A percentile compares a stretch with the other conserved stretches of the same genome.
These are phyloP conservation scores for Omphalea diandra DNA, from an alignment of 441 rosid species.

Conservation along the genomic window DNA sequence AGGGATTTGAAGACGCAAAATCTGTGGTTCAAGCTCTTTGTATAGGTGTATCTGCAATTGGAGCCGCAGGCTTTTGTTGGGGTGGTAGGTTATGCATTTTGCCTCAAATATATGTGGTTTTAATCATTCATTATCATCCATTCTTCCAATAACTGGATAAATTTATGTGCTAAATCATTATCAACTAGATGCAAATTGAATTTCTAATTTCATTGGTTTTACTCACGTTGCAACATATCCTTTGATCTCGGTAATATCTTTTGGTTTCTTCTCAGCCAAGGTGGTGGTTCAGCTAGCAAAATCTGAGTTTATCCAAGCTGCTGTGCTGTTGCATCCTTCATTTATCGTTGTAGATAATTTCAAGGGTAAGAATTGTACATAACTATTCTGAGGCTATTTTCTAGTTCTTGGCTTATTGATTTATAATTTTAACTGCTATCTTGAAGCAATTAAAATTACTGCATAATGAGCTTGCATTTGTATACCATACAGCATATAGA, in stretches of 20 bases:
- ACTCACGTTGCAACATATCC: not conserved
- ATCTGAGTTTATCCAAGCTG: conserved; percentile 55
- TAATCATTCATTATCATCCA: not conserved
- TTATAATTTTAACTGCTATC: not conserved
- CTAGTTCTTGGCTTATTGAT: not conserved
- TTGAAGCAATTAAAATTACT: not conserved
- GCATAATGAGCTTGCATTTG: not conserved
- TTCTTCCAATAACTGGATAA: not conserved
- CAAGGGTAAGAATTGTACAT: conserved; percentile 44
- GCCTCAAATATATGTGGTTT: not conserved
- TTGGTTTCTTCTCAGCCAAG: conserved; percentile 49
- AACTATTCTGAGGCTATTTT: not conserved
- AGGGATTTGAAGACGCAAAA: conserved; percentile 51
- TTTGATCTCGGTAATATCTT: not conserved
- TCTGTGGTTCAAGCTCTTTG: conserved; percentile 36
- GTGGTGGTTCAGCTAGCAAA: conserved; percentile 68
- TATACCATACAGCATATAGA: not conserved
- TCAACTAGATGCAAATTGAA: conserved; percentile 1
- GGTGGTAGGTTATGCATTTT: conserved; percentile 49
- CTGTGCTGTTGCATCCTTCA: conserved; percentile 73
- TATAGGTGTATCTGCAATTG: conserved; percentile 38
- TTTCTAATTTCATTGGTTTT: not conserved
- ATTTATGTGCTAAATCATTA: not conserved
- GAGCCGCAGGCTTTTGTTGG: conserved; percentile 57
- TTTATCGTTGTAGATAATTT: conserved; percentile 66